Base-by-base conservation (phyloP, 129 eudicot genomes). In the Kitagawia praeruptora region DNA sequence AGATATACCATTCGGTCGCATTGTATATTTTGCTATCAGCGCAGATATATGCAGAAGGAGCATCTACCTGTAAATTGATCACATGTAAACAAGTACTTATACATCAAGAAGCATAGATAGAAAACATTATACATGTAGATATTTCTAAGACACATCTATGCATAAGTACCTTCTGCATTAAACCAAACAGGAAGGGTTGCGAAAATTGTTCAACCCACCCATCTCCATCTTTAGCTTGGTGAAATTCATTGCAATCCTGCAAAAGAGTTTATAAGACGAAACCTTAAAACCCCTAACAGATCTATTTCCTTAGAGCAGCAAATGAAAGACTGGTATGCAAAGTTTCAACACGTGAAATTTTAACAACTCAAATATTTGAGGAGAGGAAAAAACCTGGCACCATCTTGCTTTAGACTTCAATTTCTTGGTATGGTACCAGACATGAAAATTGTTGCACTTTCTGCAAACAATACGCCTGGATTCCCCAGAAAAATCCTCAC, bases 151-250 rank as follows among this genome's bases (percentile, higher is more conserved):
- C 80, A 79, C 46, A 49, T 78, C 37, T 38, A 56, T 69, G 31
- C 58, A 41, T 51, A 44, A 39, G 41, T 82, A 92, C 98, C 94
- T 92, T 93, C 81, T 88, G 98, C 79, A 95, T 75, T 44, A 92
- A 79, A 76, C 98, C 98, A 44, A 92, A 95, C 79, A 95, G 70
- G 51, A 95, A 86, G 48, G 98, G 98, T 70, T 90, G 94, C 16
- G 97, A 95, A 80, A 97, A 86, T 58, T 95, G 98, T 86, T 95
- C 98, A 15, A 95, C 96, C 98, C 98, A 94, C 78, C 98, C 98
- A 78, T 94, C 98, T 51, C 93, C 93, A 74, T 89, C 93, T 82
- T 89, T 89, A 64, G 90, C 93, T 64, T 72, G 90, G 81, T 89
- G 93, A 78, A 85, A 87, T 78, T 89, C 93, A 75, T 83, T 81